Conservation (phyloP, 23 red algal genomes). For the Chondrus crispus region DNA sequence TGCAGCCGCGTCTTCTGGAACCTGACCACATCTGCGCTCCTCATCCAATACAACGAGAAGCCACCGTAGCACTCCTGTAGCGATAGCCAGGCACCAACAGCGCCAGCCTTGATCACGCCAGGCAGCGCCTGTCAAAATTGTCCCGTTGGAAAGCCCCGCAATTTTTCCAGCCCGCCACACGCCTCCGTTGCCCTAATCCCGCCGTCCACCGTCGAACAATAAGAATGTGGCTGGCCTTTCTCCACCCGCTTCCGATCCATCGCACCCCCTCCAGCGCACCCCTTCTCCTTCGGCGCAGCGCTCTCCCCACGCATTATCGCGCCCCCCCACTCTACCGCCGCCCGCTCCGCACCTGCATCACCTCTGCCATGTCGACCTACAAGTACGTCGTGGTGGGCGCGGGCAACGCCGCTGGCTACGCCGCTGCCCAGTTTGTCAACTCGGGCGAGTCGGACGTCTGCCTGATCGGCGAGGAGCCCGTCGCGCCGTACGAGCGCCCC, state of each 20-base stretch:
- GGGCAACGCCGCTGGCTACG: conserved; percentile 97
- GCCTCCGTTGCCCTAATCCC: too few relatives aligned
- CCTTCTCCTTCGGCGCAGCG: neutral
- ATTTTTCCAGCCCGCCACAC: too few relatives aligned
- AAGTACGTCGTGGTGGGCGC: conserved; percentile 87
- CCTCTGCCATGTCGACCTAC: conserved; percentile 10
- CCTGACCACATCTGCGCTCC: too few relatives aligned
- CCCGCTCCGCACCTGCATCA: neutral
- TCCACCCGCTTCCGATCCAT: neutral
- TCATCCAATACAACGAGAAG: too few relatives aligned
- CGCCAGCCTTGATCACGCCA: too few relatives aligned
- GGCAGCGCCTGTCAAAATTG: too few relatives aligned
- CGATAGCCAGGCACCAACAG: too few relatives aligned
- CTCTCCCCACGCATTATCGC: neutral
- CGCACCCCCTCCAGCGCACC: neutral
- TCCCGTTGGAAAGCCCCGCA: too few relatives aligned
- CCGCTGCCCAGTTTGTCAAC: conserved; percentile 76
- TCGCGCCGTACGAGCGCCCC: conserved; percentile 92
- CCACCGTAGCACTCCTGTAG: too few relatives aligned
- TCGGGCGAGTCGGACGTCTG: conserved; percentile 53
- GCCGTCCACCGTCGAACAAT: too few relatives aligned
- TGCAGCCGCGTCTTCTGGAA: too few relatives aligned
- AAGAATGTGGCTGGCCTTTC: neutral
- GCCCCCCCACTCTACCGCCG: neutral
- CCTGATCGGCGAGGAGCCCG: conserved; percentile 77